Base-by-base conservation (phyloP, 1,139 yeast species). In the Sugiyamaella pinicola region DNA sequence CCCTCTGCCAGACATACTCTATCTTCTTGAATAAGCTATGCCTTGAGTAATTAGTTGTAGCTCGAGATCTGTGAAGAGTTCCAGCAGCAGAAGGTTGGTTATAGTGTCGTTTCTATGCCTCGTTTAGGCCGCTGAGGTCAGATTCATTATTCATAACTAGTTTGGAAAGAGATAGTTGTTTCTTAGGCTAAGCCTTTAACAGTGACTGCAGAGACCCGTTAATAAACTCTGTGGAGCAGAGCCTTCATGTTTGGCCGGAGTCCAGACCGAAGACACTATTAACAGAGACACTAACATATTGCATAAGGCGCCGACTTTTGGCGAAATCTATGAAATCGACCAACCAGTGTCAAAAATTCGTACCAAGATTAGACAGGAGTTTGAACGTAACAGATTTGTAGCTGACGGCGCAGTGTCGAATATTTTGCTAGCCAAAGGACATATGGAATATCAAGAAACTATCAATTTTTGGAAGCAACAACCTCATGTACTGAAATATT, bases 381-480 rank as follows among this genome's bases (percentile, higher is more conserved):
- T 88, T 64, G 96, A 88, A 73, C 80, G 95, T 74, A 84, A 88
- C 66, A 79, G 96, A 67, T 86, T 77, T 67, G 87, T 87, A 49
- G 73, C 74, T 55, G 89, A 85, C 66, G 70, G 84, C 58, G 81
- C 81, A 29, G 81, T 85, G 40, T 75, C 79, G 60, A 88, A 87
- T 69, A 78, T 86, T 15, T 76, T 87, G 55, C 81, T 83, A 63
- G 83, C 86, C 76, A 85, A 86, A 74, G 96, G 95, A 6, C 93
- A 87, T 66, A 87, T 87, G 93, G 96, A 88, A 71, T 88, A 83
- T 71, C 96, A 88, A 69, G 96, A 88, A 69, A 79, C 87, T 67
- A 78, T 85, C 64, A 88, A 88, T 74, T 88, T 87, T 75, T 88
- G 96, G 96, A 88, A 88, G 71, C 96, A 88, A 74, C 85, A 82